Conservation (phyloP, 805 yeast genomes). For the Yarrowia porcina region DNA sequence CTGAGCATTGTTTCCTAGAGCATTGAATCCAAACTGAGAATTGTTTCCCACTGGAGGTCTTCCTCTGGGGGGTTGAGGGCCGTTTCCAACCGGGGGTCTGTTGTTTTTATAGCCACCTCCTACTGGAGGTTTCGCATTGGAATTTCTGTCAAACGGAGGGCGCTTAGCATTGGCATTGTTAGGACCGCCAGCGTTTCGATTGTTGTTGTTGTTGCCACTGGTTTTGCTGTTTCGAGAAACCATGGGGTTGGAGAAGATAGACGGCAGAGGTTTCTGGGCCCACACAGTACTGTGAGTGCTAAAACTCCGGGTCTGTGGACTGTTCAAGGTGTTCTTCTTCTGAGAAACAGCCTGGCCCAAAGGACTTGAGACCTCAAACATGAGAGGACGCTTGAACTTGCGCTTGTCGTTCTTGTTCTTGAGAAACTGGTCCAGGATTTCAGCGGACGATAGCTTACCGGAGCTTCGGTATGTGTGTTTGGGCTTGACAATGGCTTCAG, state of each 20-base stretch:
- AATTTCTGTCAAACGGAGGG: too few species aligned
- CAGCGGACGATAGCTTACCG: background rate
- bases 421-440: background rate
- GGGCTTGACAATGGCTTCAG: background rate
- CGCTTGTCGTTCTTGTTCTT: background rate
- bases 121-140: background rate
- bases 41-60: slow-evolving; percentile 5
- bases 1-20: background rate
- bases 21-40: slow-evolving; percentile 3
- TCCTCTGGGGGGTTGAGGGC: too few species aligned
- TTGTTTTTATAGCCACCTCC: background rate
- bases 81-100: too few species aligned
- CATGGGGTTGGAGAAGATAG: background rate
- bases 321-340: background rate
- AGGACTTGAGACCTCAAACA: background rate
- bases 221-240: background rate
- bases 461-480: background rate
- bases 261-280: slow-evolving; percentile 1
- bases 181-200: too few species aligned
- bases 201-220: background rate
- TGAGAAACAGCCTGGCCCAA: background rate
- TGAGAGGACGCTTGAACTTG: background rate
- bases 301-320: slow-evolving; percentile 1
- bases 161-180: too few species aligned
- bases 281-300: background rate